Evolutionary conservation across 164 flowering plant species (phyloP).

Genomic region (Magnolia sinica): DNA sequence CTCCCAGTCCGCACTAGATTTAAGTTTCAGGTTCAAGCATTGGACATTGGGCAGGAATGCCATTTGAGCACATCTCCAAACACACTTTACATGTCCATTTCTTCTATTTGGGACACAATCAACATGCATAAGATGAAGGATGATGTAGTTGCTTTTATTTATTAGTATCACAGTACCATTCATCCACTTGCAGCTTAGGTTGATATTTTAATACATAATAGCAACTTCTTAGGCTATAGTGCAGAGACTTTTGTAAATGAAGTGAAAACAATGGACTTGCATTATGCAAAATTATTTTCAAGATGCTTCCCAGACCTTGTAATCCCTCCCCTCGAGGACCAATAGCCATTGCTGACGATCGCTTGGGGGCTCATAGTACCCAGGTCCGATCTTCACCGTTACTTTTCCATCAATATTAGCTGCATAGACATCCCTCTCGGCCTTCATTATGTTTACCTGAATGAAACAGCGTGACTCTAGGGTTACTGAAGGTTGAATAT

Average conservation of each 20-base stretch:
- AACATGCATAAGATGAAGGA: not conserved
- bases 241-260: no score
- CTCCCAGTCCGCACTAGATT: no score
- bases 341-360: constrained; percentile 53
- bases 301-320: constrained; percentile 85
- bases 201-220: no score
- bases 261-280: not conserved
- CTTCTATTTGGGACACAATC: no score
- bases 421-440: constrained; percentile 86
- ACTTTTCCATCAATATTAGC: constrained; percentile 81
- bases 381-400: constrained; percentile 93
- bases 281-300: constrained; percentile 16
- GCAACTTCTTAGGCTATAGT: no score
- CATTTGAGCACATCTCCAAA: no score
- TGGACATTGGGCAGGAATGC: no score
- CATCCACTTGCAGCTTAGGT: not conserved
- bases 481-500: not conserved
- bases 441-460: constrained; percentile 71
- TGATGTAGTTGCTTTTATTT: not conserved
- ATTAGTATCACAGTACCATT: not conserved
- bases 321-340: constrained; percentile 71
- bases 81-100: no score
- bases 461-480: constrained; percentile 8
- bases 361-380: constrained; percentile 71
- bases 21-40: no score